Conservation (phyloP, 129 eudicot genomes). For the Sambucus nigra region DNA sequence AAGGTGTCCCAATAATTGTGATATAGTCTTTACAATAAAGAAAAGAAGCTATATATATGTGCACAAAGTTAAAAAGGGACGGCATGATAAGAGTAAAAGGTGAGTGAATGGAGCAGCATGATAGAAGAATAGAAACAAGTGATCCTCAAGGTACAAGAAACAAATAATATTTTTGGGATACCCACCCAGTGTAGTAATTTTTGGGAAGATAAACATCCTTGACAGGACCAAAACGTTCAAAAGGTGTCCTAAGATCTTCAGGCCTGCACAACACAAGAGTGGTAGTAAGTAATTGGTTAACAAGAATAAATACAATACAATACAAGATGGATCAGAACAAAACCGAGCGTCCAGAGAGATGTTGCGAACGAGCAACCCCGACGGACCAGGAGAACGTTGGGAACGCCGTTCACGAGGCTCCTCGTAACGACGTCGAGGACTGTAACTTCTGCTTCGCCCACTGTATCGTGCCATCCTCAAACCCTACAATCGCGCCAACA, state of each 20-base stretch:
- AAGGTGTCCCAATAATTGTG: no score
- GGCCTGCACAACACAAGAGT: constrained; percentile 40
- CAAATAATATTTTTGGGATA: no score
- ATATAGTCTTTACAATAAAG: no score
- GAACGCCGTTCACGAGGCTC: constrained; percentile 19
- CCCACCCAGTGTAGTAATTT: constrained; percentile 73
- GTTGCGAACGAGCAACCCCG: constrained; percentile 82
- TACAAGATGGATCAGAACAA: not conserved
- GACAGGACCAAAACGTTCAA: constrained; percentile 84
- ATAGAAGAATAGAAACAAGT: no score
- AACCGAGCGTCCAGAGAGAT: constrained; percentile 70
- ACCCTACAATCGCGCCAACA: no score
- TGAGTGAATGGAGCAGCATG: no score
- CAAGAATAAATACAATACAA: no score
- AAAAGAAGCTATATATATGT: no score
- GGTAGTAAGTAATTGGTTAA: no score
- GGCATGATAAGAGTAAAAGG: no score
- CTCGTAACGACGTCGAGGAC: constrained; percentile 13
- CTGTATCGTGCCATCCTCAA: not conserved
- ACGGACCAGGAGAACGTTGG: constrained; percentile 49
- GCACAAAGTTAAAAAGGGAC: no score
- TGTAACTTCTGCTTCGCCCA: constrained; percentile 48
- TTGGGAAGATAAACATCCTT: constrained; percentile 84
- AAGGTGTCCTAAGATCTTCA: constrained; percentile 84
- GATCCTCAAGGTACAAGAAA: no score